These are phyloP conservation scores for Tothia fuscella DNA, from an alignment of 2,329 filamentous ascomycete species.

Conservation along the genomic window DNA sequence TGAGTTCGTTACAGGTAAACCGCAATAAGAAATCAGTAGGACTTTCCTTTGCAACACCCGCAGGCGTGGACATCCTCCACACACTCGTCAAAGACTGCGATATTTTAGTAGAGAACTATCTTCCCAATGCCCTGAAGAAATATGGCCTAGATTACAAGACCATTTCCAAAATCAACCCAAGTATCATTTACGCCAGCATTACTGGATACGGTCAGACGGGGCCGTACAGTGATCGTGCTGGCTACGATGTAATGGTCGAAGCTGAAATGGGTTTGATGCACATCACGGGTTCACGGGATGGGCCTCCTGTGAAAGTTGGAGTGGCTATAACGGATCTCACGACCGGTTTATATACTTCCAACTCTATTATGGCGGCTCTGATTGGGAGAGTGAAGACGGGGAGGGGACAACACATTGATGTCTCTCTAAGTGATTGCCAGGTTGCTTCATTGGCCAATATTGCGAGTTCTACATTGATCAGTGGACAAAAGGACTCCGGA, in stretches of 20 bases:
- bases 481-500: conserved; percentile 73
- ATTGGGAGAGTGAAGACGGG: conserved; percentile 63
- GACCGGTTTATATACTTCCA: conserved; percentile 87
- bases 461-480: conserved; percentile 81
- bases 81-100: conserved; percentile 75
- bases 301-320: conserved; percentile 90
- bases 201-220: conserved; percentile 96
- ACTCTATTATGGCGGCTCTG: conserved; percentile 88
- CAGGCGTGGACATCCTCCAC: conserved; percentile 78
- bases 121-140: conserved; percentile 79
- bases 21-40: conserved; percentile 94
- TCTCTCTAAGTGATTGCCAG: conserved; percentile 85
- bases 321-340: conserved; percentile 95
- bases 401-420: conserved; percentile 83
- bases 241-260: conserved; percentile 99
- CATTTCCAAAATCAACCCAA: conserved; percentile 68
- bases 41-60: conserved; percentile 76
- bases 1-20: conserved; percentile 53
- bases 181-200: conserved; percentile 86
- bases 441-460: conserved; percentile 92
- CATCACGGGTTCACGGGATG: conserved; percentile 80
- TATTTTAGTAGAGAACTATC: conserved; percentile 92
- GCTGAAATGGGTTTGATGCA: conserved; percentile 98
- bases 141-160: conserved; percentile 84
- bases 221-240: conserved; percentile 73